These are phyloP conservation scores for Pseudozyma tsukubaensis DNA, from an alignment of 1,284 basidiomycete species.

Conservation along the genomic window DNA sequence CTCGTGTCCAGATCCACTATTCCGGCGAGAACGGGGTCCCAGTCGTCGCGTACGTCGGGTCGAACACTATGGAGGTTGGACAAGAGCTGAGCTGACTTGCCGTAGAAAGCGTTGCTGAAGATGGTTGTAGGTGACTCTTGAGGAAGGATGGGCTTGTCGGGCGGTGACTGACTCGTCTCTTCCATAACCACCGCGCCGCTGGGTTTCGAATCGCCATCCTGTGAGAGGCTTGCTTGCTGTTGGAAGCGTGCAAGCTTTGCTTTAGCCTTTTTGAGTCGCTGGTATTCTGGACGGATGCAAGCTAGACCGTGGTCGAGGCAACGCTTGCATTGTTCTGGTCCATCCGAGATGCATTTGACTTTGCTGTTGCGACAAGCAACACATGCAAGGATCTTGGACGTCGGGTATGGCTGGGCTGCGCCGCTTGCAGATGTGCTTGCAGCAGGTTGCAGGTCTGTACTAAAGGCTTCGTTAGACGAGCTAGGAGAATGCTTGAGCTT, in stretches of 20 bases:
- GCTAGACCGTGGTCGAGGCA: slow-evolving; percentile 39
- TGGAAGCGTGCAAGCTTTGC: slow-evolving; percentile 38
- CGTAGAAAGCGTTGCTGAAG: slow-evolving; percentile 38
- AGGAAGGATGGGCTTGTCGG: slow-evolving; percentile 8
- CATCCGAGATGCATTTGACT: slow-evolving; percentile 43
- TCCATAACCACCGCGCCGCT: neutral
- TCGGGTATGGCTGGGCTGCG: slow-evolving; percentile 17
- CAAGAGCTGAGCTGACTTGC: slow-evolving; percentile 35
- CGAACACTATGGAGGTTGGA: slow-evolving; percentile 35
- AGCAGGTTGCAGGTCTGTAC: neutral
- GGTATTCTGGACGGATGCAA: slow-evolving; percentile 44
- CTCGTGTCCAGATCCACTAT: slow-evolving; percentile 35
- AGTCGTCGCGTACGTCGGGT: slow-evolving; percentile 25
- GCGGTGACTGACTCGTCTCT: neutral
- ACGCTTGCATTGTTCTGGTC: slow-evolving; percentile 38
- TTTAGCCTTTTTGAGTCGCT: slow-evolving; percentile 43
- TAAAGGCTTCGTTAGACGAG: slow-evolving; percentile 13
- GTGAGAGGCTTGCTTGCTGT: slow-evolving; percentile 17
- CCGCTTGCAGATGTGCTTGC: slow-evolving; percentile 2
- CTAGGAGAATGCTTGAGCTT: slow-evolving; percentile 29
- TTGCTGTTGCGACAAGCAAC: slow-evolving; percentile 48
- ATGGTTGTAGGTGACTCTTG: slow-evolving; percentile 35
- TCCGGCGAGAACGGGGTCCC: slow-evolving; percentile 34
- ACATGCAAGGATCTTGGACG: slow-evolving; percentile 43
- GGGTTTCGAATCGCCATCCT: slow-evolving; percentile 4